Base-by-base conservation (phyloP, 495 filamentous ascomycete species). In the Daldinia bambusicola region DNA sequence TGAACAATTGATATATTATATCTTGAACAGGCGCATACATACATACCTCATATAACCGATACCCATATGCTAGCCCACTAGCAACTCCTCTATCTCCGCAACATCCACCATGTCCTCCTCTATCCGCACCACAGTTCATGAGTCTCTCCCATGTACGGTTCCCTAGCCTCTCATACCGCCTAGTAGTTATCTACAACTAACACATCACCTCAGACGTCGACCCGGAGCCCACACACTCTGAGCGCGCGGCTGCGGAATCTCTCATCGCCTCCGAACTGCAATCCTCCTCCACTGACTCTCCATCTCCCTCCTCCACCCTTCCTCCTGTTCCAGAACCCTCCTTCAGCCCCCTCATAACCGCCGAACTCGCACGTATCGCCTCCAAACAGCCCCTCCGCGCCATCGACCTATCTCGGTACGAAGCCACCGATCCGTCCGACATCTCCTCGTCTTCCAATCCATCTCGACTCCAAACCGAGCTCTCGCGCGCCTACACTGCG, bases 351-450 rank as follows among this genome's bases (percentile, higher is more conserved):
- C 74, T 90, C 7, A 84, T 95, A 40, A 70, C 86, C 74, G 70
- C 82, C 71, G 92, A 95, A 76, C 80, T 93, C 55, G 68, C 78
- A 13, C 78, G 80, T 61, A 57, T 79, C 26, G 26, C 74, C 18
- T 14, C 50, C 61, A 36, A 61, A 14, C 40, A 78, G 18, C 84
- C 88, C 6, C 77, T 90, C 4, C 74, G 79, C 10, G 92, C 87
- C 48, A 91, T 98, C 74, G 93, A 98, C 78, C 80, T 92, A 1
- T 79, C 85, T 22, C 93, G 95, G 70, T 98, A 98, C 84, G 92
- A 96, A 80, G 87, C 89, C 16, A 5, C 16, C 43, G 16, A 48
- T 6, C 34, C 34, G 13, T 80, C 83, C 20, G 55, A 75, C 41
- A 50, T 69, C 60, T 30, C 74, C 59, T 57, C 77, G 6, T 61